These are phyloP conservation scores for Wickerhamomyces hampshirensis DNA, from an alignment of 805 yeast species.

Conservation along the genomic window DNA sequence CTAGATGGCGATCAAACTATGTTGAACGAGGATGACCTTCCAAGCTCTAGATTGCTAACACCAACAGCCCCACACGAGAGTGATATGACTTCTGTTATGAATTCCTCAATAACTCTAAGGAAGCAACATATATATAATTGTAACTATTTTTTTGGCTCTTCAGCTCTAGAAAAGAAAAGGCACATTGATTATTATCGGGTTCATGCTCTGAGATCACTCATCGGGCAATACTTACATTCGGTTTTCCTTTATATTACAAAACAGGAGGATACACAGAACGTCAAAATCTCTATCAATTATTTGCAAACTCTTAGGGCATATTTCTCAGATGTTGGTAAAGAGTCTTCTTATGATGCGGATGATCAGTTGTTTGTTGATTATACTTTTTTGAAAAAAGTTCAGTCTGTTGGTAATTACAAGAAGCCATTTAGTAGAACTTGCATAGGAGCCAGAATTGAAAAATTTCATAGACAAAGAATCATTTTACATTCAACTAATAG, in stretches of 20 bases:
- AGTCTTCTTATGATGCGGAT: constrained; percentile 52
- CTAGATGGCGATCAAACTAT: constrained; percentile 7
- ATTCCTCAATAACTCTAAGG: constrained; percentile 51
- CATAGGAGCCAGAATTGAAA: constrained; percentile 67
- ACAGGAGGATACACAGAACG: constrained; percentile 52
- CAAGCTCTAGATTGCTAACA: constrained; percentile 29
- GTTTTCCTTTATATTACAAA: constrained; percentile 43
- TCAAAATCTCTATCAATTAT: constrained; percentile 55
- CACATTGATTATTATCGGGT: constrained; percentile 43
- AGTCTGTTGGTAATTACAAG: constrained; percentile 55
- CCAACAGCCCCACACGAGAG: constrained; percentile 27
- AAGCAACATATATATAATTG: constrained; percentile 60
- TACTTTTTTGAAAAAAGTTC: constrained; percentile 51
- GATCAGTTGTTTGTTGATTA: constrained; percentile 51
- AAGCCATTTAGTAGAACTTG: constrained; percentile 76
- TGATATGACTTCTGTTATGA: constrained; percentile 41
- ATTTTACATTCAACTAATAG: constrained; percentile 69
- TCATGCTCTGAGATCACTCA: constrained; percentile 53
- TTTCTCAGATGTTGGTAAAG: constrained; percentile 78
- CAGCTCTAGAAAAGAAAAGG: constrained; percentile 37
- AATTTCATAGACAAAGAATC: constrained; percentile 72
- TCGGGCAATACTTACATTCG: constrained; percentile 63
- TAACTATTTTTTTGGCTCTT: constrained; percentile 59
- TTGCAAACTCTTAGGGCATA: constrained; percentile 66
- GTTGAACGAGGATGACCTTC: constrained; percentile 28